Base-by-base conservation (phyloP, 192 early-diverging fungal species). In the Umbelopsis ramanniana region DNA sequence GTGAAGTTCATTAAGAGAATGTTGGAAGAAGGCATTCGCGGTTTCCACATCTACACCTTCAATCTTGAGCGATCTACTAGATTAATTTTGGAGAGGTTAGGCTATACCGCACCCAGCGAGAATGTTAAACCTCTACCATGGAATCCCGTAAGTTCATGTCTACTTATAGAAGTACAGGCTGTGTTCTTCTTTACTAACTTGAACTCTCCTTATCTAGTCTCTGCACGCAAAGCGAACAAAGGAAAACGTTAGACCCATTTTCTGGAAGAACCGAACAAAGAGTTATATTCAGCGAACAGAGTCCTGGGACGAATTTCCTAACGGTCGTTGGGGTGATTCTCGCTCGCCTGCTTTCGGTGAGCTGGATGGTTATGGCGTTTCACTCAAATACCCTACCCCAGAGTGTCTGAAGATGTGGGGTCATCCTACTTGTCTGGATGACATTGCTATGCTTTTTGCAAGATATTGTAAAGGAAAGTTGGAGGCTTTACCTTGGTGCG, bases 271-370 rank as follows among this genome's bases (percentile, higher is more conserved):
- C 88, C 90, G 96, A 47, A 89, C 93, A 45, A 89, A 91, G 74
- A 93, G 90, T 81, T 98, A 99, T 87, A 92, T 98, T 74, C 74
- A 86, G 15, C 87, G 92, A 33, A 95, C 94, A n/a, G 92, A 93
- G 57, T 81, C 87, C 52, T 92, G 90, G 89, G 96, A 99, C 81
- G 96, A 99, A 66, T 99, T 97, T 75, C 97, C 96, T 19, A 99
- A 99, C 73, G 97, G 97, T 45, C 91, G 97, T 40, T 99, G 96
- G 97, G 97, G 97, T 33, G 96, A 99, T 73, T 90, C 97, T 22
- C 84, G 96, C 29, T 99, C 96, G 5, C 95, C 96, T 5, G 82
- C 86, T 1, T 88, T 82, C 74, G 87, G 87, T 50, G 87, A 88
- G 37, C 57, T 88, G 38, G 92, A 93, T 72, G 88, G 92, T 23